phyloP scores from a whole-genome alignment of 2,329 filamentous ascomycete species.

The Colletotrichum destructivum region DNA sequence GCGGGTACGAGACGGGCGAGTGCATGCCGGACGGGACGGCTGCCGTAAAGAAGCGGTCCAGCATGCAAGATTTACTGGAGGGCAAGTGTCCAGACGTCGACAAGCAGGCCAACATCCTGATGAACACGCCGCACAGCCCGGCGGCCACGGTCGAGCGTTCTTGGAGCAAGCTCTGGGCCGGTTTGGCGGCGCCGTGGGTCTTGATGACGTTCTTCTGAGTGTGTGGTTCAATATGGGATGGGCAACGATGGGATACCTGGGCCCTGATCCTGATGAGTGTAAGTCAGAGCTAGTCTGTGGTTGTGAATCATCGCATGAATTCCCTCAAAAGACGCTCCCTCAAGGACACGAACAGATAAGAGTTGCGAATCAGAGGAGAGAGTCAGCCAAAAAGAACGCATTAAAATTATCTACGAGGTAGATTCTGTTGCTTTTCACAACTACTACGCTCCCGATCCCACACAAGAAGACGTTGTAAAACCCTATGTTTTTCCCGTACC shows the following conservation, averaged over 20 bases:
- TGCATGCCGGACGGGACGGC: constrained; percentile 40
- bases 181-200: not conserved
- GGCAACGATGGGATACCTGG: no score
- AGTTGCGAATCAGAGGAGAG: no score
- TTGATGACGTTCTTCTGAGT: not conserved
- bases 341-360: no score
- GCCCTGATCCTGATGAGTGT: no score
- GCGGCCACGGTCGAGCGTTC: not conserved
- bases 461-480: not conserved
- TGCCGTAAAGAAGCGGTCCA: constrained; percentile 39
- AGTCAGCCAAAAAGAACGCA: not conserved
- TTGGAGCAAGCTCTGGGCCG: not conserved
- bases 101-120: constrained; percentile 34
- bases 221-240: not conserved
- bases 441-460: not conserved
- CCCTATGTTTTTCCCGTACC: not conserved
- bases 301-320: no score
- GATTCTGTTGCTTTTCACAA: constrained; percentile 9
- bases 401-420: constrained; percentile 28
- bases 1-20: constrained; percentile 44
- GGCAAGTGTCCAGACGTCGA: constrained; percentile 44
- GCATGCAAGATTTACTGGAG: constrained; percentile 47
- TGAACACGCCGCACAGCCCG: constrained; percentile 24
- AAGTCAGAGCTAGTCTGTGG: no score
- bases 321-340: no score